Evolutionary conservation across 2,329 filamentous ascomycete species (phyloP), one percentile per base, ranked within the genome.

Genomic region (Botrytis fabae): DNA sequence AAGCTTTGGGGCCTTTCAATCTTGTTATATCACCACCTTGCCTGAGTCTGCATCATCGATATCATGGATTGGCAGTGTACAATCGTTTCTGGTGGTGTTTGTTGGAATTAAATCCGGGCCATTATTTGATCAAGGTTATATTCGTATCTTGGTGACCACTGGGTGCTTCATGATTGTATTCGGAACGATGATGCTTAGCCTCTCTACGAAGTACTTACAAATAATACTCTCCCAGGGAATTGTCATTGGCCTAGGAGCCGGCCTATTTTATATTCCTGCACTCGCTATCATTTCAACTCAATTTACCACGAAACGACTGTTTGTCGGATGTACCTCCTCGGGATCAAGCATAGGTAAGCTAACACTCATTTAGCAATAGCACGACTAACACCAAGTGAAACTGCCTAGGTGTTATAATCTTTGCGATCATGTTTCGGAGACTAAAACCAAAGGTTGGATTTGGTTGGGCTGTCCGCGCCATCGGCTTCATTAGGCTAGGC

Each of bases 101-200:
- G 74, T 85, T 77, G 89, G 89, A 0, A 88, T 88, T 0, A 76
- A 91, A 25, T 84, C 90, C 16, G 91, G 91, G 1, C 87, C 86
- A 60, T 61, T 90, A 0, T 91, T 86, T 75, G 91, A 92, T 77
- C 86, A 83, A 65, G 72, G 72, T 18, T 66, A 73, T 46, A 32
- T 83, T 83, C 78, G 83, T 83, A 69, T 25, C 22, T 48, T 70
- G n/a, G 62, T 70, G 57, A 12, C 10, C 32, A 28, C 57, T 46
- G 42, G 68, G 9, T 32, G 38, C 68, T 85, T 86, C 76, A 78
- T 87, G 38, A 83, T 86, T 44, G 85, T 87, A 74, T 85, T 87
- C 76, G 86, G 84, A 69, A 68, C 77, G 16, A 78, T 79, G 75
- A 77, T 77, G 76, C 85, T 74, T 3, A 74, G 73, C 28, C 51